Base-by-base conservation (phyloP, 2,329 filamentous ascomycete genomes). In the Trichoderma sp. region DNA sequence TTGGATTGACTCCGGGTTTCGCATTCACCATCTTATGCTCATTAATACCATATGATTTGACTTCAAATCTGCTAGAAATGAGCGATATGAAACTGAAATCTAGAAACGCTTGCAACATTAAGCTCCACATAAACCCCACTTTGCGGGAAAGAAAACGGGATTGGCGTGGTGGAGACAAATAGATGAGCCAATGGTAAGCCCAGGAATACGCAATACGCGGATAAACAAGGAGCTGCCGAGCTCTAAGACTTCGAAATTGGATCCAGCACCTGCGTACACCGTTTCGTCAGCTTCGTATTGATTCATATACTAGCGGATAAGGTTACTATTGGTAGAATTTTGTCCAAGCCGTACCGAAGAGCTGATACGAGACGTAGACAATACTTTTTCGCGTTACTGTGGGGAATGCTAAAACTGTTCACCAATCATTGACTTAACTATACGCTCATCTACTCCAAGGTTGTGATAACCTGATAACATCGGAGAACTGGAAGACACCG, bases 121-220 rank as follows among this genome's bases (percentile, higher is more conserved):
- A 55, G 31, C 49, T 52, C 29, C 27, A 19, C 24, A 5, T 5
- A 49, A 24, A 6, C 19, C 40, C 40, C 16, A n/a, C 40, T 19
- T 43, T n/a, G 19, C 40, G 3, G 0, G n/a, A 11, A 49, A 49
- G 11, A 49, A 13, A 24, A 24, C n/a, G 21, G 16, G 55, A 8
- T 35, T 19, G 7, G 1, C 10, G 19, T 24, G n/a, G 10, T 24
- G 21, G 47, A 13, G 47, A 5, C 47, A 8, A 24, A 24, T 49
- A 24, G 10, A 24, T 49, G 14, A 4, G 16, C 63, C 63, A 66
- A 66, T 66, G 11, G 1, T 10, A 58, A 16, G 11, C 13, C 53
- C 29, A 58, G n/a, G 53, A 58, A 66, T 66, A 66, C 63, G 63
- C 63, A 49, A 58, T 66, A 58, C 63, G 63, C 63, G 27, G 53